Evolutionary conservation across 2,329 filamentous ascomycete species (phyloP).

Genomic region (Aspergillus aculeatus): DNA sequence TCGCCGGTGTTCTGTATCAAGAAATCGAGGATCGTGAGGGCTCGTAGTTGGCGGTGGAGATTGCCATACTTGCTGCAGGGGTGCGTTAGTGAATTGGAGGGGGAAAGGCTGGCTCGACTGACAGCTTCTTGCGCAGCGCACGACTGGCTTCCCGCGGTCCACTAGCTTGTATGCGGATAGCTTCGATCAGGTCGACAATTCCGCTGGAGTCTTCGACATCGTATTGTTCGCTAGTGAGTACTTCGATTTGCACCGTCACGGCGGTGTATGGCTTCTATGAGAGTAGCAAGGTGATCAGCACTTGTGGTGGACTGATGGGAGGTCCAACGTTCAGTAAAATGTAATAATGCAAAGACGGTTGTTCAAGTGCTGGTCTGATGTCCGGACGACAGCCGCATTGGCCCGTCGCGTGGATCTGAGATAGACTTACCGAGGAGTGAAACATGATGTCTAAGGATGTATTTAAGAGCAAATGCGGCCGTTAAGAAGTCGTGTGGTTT

Average conservation of each 20-base stretch:
- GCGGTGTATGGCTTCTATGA: slow-evolving; percentile 82
- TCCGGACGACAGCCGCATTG: background rate
- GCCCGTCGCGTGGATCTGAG: background rate
- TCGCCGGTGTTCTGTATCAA: slow-evolving; percentile 91
- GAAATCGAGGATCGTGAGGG: slow-evolving; percentile 84
- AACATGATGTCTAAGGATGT: slow-evolving; percentile 31
- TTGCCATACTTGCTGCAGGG: slow-evolving; percentile 78
- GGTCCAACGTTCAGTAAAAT: background rate
- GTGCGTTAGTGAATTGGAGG: slow-evolving; percentile 10
- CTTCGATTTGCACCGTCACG: slow-evolving; percentile 88
- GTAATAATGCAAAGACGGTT: background rate
- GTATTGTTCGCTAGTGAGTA: slow-evolving; percentile 82
- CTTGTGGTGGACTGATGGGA: background rate
- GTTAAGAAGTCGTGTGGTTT: background rate
- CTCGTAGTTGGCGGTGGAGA: slow-evolving; percentile 85
- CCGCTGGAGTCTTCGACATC: slow-evolving; percentile 89
- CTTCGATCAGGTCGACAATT: slow-evolving; percentile 90
- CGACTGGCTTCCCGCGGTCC: slow-evolving; percentile 87
- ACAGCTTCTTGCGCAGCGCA: slow-evolving; percentile 93
- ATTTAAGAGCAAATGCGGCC: background rate
- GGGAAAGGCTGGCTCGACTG: slow-evolving; percentile 28
- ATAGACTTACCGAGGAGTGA: slow-evolving; percentile 31
- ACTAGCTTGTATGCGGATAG: slow-evolving; percentile 81
- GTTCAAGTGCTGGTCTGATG: background rate
- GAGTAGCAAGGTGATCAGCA: background rate